Base-by-base conservation (phyloP, 352 stramenopile species). In the Pythium brassicae region DNA sequence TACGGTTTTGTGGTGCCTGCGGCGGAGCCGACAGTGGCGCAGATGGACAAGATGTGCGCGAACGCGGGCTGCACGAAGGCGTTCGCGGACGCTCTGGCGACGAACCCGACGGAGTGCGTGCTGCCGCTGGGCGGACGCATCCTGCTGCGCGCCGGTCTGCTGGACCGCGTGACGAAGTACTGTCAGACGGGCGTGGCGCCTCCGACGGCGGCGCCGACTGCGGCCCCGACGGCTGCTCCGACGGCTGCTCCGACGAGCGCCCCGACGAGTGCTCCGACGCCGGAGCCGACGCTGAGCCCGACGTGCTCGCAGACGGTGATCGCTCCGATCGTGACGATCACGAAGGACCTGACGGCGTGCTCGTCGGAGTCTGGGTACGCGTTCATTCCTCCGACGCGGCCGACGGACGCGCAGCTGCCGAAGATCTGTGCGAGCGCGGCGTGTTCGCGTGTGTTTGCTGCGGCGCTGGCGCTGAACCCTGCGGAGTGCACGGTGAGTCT, bases 341-440 rank as follows among this genome's bases (percentile, higher is more conserved):
- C 48, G 42, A 26, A 20, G 19, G 53, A 52, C 26, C 49, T 59
- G 27, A 35, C 49, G 12, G 20, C 37, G 50, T 55, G 50, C 34
- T 32, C 53, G 42, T 52, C 49, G 47, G 59, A 61, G n/a, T 37
- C 39, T 46, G 53, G 29, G 1, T 63, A 53, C 46, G 23, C 50
- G 44, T 68, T 68, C 50, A 50, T 68, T 52, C 55, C 61, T 11
- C 29, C 59, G 50, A 45, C 54, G 49, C 55, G 61, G 59, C 61
- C 55, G 43, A 51, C 55, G 50, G 25, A 23, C n/a, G 40, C 27
- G 2, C 43, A 56, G 50, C 5, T 67, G 55, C 34, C 32, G 25
- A 62, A 62, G 44, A 67, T 67, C 32, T 67, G 61, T 52, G 60
- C 53, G 45, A 62, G 59, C 44, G 42, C 46, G 26, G 56, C 59